Evolutionary conservation across 2,329 filamentous ascomycete species (phyloP).

Genomic region (Trichoderma endophyticum): DNA sequence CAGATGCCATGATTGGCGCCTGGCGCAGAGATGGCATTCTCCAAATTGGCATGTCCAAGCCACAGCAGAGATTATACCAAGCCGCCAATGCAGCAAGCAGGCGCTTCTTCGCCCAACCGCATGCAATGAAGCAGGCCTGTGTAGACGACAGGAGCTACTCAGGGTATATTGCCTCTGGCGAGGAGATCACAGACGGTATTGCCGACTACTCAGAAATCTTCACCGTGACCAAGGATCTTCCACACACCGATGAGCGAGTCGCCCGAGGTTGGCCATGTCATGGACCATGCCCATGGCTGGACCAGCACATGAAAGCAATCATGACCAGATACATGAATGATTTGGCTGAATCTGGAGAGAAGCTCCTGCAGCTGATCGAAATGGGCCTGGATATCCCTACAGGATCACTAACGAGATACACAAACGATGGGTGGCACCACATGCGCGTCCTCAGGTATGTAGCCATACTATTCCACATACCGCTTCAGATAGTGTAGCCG

Average conservation of each 20-base stretch:
- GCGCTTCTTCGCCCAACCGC: conserved; percentile 38
- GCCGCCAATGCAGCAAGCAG: conserved; percentile 37
- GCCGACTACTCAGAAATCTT: conserved; percentile 53
- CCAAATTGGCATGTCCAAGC: conserved; percentile 40
- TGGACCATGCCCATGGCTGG: conserved; percentile 48
- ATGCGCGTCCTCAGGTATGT: conserved; percentile 45
- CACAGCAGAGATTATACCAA: conserved; percentile 36
- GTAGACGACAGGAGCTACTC: conserved; percentile 45
- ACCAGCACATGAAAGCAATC: conserved; percentile 37
- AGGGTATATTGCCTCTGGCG: conserved; percentile 49
- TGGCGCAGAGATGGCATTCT: conserved; percentile 47
- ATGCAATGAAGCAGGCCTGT: conserved; percentile 39
- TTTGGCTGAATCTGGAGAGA: conserved; percentile 42
- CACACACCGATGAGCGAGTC: conserved; percentile 38
- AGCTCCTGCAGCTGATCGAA: conserved; percentile 45
- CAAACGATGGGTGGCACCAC: conserved; percentile 50
- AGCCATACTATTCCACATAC: neutral
- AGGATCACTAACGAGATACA: conserved; percentile 41
- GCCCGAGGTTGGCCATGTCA: conserved; percentile 46
- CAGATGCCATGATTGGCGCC: conserved; percentile 39
- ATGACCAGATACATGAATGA: conserved; percentile 42
- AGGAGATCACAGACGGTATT: conserved; percentile 47
- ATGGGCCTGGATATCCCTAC: conserved; percentile 41
- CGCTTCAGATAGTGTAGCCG: neutral
- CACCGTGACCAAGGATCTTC: conserved; percentile 49